Evolutionary conservation across 1,139 yeast genomes (phyloP).

Genomic region (Scheffersomyces illinoinensis): DNA sequence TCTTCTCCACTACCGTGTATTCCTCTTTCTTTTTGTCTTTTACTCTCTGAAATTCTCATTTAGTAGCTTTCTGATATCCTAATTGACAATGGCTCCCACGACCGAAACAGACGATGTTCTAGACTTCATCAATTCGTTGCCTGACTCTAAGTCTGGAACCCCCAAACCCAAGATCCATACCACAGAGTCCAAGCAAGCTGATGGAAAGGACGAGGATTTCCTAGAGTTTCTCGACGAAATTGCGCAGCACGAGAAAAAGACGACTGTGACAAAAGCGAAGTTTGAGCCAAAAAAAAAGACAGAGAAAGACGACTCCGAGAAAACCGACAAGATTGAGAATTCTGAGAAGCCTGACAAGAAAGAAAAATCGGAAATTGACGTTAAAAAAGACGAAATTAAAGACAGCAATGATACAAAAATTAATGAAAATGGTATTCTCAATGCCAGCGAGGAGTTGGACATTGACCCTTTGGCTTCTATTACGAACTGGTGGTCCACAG

Average conservation of each 20-base stretch:
- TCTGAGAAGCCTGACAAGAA: conserved; percentile 7
- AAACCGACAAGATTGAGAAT: conserved; percentile 10
- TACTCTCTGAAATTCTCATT: background rate
- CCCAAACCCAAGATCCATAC: conserved; percentile 29
- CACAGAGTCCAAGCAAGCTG: conserved; percentile 19
- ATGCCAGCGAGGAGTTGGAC: conserved; percentile 23
- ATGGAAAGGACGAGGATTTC: conserved; percentile 60
- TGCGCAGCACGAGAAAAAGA: conserved; percentile 47
- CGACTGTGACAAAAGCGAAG: conserved; percentile 8
- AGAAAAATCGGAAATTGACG: background rate
- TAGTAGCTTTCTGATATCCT: background rate
- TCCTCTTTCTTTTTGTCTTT: background rate
- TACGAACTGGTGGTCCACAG: conserved; percentile 78
- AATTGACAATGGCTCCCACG: conserved; percentile 11
- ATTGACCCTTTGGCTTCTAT: conserved; percentile 70
- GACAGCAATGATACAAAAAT: conserved; percentile 1
- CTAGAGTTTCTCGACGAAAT: conserved; percentile 86
- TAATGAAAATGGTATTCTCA: background rate
- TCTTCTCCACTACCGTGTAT: background rate
- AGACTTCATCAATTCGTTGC: conserved; percentile 86
- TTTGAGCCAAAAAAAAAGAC: conserved; percentile 29
- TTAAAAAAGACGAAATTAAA: background rate
- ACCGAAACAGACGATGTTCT: conserved; percentile 69
- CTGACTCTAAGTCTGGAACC: conserved; percentile 55
- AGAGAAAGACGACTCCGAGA: conserved; percentile 8